Conservation (phyloP, 2,329 filamentous ascomycete species). For the Dactylellina sp. region DNA sequence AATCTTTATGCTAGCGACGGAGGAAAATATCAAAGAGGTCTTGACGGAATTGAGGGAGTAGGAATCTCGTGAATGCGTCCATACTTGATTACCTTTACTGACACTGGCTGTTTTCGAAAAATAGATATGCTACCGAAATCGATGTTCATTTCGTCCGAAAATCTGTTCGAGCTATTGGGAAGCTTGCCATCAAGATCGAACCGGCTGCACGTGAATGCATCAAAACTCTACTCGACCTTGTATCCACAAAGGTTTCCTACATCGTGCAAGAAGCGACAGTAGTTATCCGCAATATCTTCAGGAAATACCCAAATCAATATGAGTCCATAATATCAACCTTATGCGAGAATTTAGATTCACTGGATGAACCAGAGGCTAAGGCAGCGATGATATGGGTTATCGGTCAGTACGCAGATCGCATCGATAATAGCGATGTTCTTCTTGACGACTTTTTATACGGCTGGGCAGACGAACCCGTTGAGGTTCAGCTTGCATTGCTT, state of each 20-base stretch:
- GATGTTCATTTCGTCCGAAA: slow-evolving; percentile 99
- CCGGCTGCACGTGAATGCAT: slow-evolving; percentile 91
- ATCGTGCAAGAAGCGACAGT: slow-evolving; percentile 99
- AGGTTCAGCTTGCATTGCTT: slow-evolving; percentile 92
- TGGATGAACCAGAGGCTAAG: slow-evolving; percentile 97
- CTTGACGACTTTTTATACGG: slow-evolving; percentile 95
- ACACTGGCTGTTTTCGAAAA: slow-evolving; percentile 28
- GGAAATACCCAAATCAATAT: slow-evolving; percentile 98
- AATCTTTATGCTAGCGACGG: slow-evolving; percentile 97
- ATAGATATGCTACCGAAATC: slow-evolving; percentile 89
- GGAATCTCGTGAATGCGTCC: slow-evolving; percentile 59
- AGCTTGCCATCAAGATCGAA: slow-evolving; percentile 98
- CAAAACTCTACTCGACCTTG: slow-evolving; percentile 88
- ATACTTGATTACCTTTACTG: slow-evolving; percentile 42
- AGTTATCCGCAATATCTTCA: slow-evolving; percentile 98
- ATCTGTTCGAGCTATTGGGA: slow-evolving; percentile 95
- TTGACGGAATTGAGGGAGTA: slow-evolving; percentile 91
- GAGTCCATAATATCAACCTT: slow-evolving; percentile 96
- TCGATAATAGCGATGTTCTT: slow-evolving; percentile 93
- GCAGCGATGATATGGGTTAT: slow-evolving; percentile 99
- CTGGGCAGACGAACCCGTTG: slow-evolving; percentile 92
- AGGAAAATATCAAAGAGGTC: slow-evolving; percentile 95
- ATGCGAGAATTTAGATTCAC: slow-evolving; percentile 93
- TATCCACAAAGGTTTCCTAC: slow-evolving; percentile 97
- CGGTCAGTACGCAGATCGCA: slow-evolving; percentile 95